Conservation (phyloP, 1,284 basidiomycete species). For the Ustilago crameri region DNA sequence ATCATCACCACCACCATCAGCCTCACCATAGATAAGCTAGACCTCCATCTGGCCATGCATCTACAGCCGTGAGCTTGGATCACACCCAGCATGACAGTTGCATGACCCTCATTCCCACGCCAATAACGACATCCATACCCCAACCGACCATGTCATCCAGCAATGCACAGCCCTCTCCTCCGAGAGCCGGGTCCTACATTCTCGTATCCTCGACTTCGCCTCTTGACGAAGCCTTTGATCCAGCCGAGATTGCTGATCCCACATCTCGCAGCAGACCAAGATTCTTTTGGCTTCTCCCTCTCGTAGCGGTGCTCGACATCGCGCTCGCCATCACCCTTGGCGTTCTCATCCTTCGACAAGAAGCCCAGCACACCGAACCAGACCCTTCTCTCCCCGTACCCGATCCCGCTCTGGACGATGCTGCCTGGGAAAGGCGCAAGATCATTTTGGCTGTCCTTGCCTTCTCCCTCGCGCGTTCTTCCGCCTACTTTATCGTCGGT, state of each 20-base stretch:
- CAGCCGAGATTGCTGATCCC: background rate
- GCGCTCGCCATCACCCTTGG: constrained; percentile 25
- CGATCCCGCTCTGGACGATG: constrained; percentile 1
- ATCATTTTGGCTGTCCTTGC: constrained; percentile 30
- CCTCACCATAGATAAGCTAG: background rate
- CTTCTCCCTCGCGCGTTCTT: constrained; percentile 32
- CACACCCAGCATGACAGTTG: background rate
- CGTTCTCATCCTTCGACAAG: constrained; percentile 28
- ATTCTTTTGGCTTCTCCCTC: constrained; percentile 31
- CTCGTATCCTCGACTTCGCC: constrained; percentile 34
- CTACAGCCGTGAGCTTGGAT: background rate
- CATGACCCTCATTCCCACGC: background rate
- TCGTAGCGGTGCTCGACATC: constrained; percentile 36
- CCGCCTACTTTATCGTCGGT: constrained; percentile 37
- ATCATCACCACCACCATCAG: background rate
- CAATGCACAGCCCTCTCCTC: constrained; percentile 18
- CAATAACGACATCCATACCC: background rate
- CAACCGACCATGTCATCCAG: constrained; percentile 23
- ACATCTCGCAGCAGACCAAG: constrained; percentile 11
- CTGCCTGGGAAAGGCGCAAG: constrained; percentile 32
- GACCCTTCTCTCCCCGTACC: constrained; percentile 3
- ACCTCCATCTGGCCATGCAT: background rate
- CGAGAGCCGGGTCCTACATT: constrained; percentile 38
- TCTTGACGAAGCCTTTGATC: background rate
- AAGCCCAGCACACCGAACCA: constrained; percentile 5